Evolutionary conservation across 2,329 filamentous ascomycete species (phyloP), one percentile per base, ranked within the genome.

Genomic region (Dothiorella sarmentorum): DNA sequence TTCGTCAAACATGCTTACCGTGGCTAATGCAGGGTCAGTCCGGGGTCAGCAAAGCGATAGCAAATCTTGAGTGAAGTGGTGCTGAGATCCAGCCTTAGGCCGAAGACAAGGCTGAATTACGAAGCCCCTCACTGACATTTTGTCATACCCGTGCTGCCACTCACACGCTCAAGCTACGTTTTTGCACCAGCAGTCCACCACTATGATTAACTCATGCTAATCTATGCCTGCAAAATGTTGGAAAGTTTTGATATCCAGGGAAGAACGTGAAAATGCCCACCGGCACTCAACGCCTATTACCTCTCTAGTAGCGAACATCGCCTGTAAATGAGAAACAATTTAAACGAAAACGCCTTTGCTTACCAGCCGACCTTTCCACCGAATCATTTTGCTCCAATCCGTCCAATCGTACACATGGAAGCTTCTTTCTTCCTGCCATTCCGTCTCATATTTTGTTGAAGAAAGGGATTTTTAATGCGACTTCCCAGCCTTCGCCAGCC

Each of bases 401-500:
- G 20, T 40, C 24, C 49, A 53, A 40, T 40, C 49, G 24, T 53
- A 53, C 49, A 53, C 15, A 7, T 24, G 20, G 20, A 35, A 15
- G 7, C n/a, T n/a, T n/a, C n/a, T n/a, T n/a, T 24, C 40, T 7
- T 26, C 37, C 15, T 4, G 4, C 7, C 18, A 35, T 17, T 22
- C 29, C 18, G 7, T 13, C 31, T 24, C 27, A 13, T 20, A 17
- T 4, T 40, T 35, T 31, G n/a, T 15, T 4, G 24, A 40, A 40
- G 31, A n/a, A 17, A 26, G 15, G 40, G n/a, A n/a, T n/a, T n/a
- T 53, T 31, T 43, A 56, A 26, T 56, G 52, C 13, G 52, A 17
- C 27, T 56, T 56, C 10, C 52, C 52, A 26, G 49, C 33, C 43
- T 51, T 79, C 22, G 81, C 80, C 65, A 86, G 75, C 79, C 82